phyloP scores from a whole-genome alignment of 805 yeast genomes.

The Candida methanosorbosa region DNA sequence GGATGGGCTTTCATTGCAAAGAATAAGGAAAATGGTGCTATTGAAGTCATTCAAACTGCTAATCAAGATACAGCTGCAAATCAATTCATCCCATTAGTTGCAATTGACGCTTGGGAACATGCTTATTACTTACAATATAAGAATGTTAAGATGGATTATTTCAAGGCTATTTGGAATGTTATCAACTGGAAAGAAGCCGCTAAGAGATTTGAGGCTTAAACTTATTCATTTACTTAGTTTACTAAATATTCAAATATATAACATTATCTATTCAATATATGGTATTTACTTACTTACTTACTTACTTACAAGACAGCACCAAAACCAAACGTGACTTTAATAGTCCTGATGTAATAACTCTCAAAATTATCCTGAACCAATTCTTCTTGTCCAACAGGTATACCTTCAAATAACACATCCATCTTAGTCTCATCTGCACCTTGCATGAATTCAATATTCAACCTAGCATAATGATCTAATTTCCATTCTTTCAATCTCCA shows the following conservation, averaged over 20 bases:
- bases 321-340: conserved; percentile 88
- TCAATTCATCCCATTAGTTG: conserved; percentile 63
- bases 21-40: conserved; percentile 63
- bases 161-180: conserved; percentile 91
- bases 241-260: too few relatives aligned
- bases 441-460: conserved; percentile 60
- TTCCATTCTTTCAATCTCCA: conserved; percentile 94
- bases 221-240: conserved; percentile 3
- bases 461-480: conserved; percentile 65
- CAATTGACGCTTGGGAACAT: conserved; percentile 96
- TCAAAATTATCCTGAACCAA: conserved; percentile 77
- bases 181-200: conserved; percentile 91
- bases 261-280: too few relatives aligned
- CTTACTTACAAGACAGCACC: conserved; percentile 68
- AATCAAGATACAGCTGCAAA: conserved; percentile 85
- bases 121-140: conserved; percentile 92
- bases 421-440: conserved; percentile 80
- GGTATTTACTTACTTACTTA: conserved; percentile 1
- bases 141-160: conserved; percentile 86
- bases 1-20: conserved; percentile 93
- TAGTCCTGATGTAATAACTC: conserved; percentile 81
- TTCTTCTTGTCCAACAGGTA: conserved; percentile 95
- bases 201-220: conserved; percentile 47
- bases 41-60: conserved; percentile 72
- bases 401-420: conserved; percentile 73